These are phyloP conservation scores for Metschnikowia koreensis DNA, from an alignment of 805 yeast genomes.

Conservation along the genomic window DNA sequence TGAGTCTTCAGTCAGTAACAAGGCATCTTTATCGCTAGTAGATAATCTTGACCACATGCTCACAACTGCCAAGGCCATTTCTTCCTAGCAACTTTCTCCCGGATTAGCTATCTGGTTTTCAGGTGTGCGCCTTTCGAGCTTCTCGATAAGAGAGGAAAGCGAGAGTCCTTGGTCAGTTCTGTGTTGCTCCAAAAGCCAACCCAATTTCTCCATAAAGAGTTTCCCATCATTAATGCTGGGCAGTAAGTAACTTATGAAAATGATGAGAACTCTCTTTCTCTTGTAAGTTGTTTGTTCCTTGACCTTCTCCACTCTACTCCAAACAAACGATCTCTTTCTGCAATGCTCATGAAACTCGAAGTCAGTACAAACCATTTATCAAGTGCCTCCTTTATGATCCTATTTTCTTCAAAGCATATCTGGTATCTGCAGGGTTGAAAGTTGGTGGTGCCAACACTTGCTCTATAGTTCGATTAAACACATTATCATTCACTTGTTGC, in stretches of 20 bases:
- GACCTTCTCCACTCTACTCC: not conserved
- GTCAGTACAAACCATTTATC: not conserved
- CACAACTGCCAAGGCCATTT: not conserved
- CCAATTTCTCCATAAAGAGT: no score
- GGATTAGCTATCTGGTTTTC: not conserved
- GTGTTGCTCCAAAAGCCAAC: no score
- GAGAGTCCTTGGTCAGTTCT: not conserved
- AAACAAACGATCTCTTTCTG: not conserved
- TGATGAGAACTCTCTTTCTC: not conserved
- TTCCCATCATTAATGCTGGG: no score
- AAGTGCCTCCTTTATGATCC: no score
- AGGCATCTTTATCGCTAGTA: not conserved
- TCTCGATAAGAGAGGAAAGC: not conserved
- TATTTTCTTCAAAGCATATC: no score
- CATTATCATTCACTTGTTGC: no score
- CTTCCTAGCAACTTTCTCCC: not conserved
- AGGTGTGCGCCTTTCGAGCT: not conserved
- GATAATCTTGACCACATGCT: not conserved
- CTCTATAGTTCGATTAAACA: no score
- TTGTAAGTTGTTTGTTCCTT: no score
- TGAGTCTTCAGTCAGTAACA: not conserved
- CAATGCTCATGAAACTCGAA: not conserved
- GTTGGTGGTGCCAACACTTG: no score
- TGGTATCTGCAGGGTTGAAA: no score
- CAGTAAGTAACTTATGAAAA: not conserved